Evolutionary conservation across 2,329 filamentous ascomycete genomes (phyloP).

Genomic region (Verticillium alfalfae): DNA sequence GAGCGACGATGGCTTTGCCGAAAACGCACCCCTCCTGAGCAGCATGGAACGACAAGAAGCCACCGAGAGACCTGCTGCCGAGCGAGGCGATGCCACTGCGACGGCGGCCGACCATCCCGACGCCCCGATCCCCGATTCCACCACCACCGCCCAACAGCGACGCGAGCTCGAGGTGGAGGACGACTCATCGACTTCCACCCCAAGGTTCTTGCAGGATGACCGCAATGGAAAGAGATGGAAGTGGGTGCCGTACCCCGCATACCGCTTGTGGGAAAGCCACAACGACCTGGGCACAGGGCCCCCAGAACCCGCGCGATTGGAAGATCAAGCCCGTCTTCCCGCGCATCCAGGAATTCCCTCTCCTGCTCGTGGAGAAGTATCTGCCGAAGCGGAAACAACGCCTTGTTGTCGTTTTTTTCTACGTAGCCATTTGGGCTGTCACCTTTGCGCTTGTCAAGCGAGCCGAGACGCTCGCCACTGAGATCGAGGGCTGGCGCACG

Average conservation of each 20-base stretch:
- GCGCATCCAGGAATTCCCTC: slow-evolving; percentile 59
- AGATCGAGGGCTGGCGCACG: slow-evolving; percentile 62
- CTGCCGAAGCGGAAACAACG: slow-evolving; percentile 56
- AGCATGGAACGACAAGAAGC: slow-evolving; percentile 23
- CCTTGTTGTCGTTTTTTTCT: slow-evolving; percentile 50
- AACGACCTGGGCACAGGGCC: slow-evolving; percentile 49
- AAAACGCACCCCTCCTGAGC: slow-evolving; percentile 33
- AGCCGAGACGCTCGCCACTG: slow-evolving; percentile 50
- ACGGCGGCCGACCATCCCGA: slow-evolving; percentile 29
- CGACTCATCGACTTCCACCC: slow-evolving; percentile 40
- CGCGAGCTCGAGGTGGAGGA: slow-evolving; percentile 42
- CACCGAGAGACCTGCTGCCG: slow-evolving; percentile 12
- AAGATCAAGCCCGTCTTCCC: slow-evolving; percentile 59
- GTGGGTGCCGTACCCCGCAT: slow-evolving; percentile 54
- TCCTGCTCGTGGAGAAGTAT: slow-evolving; percentile 56
- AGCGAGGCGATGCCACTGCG: slow-evolving; percentile 5
- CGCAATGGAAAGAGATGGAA: slow-evolving; percentile 37
- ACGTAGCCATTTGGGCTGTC: slow-evolving; percentile 63
- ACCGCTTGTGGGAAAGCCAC: slow-evolving; percentile 36
- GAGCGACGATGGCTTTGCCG: slow-evolving; percentile 23
- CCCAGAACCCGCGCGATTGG: slow-evolving; percentile 43
- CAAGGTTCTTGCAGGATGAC: slow-evolving; percentile 53
- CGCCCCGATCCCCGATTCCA: slow-evolving; percentile 30
- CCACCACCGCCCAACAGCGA: slow-evolving; percentile 16
- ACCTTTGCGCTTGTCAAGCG: slow-evolving; percentile 65